Percentiles rank a stretch among this genome's conserved stretches.
phyloP scores from a whole-genome alignment of 2,329 filamentous ascomycete genomes.

The Drechslerella coelobrocha region DNA sequence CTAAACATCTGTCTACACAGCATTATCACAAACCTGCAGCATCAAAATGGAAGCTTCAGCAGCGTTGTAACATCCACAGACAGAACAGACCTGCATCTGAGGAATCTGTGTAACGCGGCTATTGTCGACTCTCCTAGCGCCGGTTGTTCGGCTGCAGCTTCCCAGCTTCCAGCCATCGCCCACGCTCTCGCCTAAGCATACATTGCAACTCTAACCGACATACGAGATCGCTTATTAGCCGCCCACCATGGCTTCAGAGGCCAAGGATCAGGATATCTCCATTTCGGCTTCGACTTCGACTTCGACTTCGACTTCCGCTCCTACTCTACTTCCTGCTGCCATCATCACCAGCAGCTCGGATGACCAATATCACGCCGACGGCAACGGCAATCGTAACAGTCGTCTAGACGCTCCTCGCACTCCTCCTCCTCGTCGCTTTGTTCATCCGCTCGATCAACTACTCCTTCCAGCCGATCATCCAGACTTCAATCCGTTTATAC shows the following conservation, averaged over 20 bases:
- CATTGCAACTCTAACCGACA: no score
- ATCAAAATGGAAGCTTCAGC: no score
- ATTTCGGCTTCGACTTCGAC: neutral
- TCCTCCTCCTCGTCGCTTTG: neutral
- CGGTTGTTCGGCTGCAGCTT: no score
- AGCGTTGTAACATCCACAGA: no score
- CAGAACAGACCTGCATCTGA: no score
- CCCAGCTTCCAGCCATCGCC: no score
- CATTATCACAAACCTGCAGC: constrained; percentile 24
- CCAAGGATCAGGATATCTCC: neutral
- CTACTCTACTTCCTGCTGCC: neutral
- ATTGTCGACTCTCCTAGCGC: no score
- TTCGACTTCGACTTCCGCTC: neutral
- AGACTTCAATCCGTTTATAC: neutral
- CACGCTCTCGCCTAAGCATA: no score
- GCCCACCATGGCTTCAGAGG: no score
- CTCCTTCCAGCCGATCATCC: neutral
- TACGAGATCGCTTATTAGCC: neutral
- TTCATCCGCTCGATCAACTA: neutral
- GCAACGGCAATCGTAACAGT: neutral
- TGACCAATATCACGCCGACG: neutral
- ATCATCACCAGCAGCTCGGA: neutral
- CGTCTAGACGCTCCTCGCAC: neutral
- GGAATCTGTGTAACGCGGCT: no score
- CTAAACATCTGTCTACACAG: no score